A percentile compares a stretch with the other conserved stretches of the same genome.
Conservation (phyloP, 1,284 basidiomycete species). For the Schizopora paradoxa region DNA sequence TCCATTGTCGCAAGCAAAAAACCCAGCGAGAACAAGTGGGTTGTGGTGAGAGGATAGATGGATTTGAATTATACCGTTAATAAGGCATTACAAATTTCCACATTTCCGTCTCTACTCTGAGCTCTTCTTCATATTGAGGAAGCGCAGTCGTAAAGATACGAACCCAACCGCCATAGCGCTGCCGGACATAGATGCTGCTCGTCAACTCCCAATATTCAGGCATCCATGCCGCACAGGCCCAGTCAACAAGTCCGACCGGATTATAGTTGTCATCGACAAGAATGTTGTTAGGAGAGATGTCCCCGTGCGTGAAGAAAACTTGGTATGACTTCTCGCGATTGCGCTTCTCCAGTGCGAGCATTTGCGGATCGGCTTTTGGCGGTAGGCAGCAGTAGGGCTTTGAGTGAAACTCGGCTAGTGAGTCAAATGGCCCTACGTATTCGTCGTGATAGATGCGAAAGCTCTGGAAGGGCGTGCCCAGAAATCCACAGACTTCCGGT, state of each 20-base stretch:
- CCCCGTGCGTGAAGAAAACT: slow-evolving; percentile 18
- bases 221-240: slow-evolving; percentile 20
- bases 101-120: slow-evolving; percentile 1
- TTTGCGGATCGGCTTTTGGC: no score
- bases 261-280: slow-evolving; percentile 16
- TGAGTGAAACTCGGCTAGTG: slow-evolving; percentile 2
- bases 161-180: not conserved
- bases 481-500: slow-evolving; percentile 11
- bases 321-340: slow-evolving; percentile 1
- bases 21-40: no score
- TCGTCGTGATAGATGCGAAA: slow-evolving; percentile 3
- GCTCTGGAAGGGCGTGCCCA: slow-evolving; percentile 5
- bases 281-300: slow-evolving; percentile 18
- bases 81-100: no score
- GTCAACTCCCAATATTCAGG: slow-evolving; percentile 20
- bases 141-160: not conserved
- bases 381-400: no score
- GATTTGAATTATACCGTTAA: no score
- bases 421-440: slow-evolving; percentile 9
- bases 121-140: slow-evolving; percentile 6
- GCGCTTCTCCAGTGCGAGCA: not conserved
- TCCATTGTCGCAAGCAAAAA: no score
- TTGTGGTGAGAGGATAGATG: no score
- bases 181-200: not conserved
- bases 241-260: slow-evolving; percentile 19